Evolutionary conservation across 208 protist species (phyloP).

Genomic region (Trypanosoma mega): DNA sequence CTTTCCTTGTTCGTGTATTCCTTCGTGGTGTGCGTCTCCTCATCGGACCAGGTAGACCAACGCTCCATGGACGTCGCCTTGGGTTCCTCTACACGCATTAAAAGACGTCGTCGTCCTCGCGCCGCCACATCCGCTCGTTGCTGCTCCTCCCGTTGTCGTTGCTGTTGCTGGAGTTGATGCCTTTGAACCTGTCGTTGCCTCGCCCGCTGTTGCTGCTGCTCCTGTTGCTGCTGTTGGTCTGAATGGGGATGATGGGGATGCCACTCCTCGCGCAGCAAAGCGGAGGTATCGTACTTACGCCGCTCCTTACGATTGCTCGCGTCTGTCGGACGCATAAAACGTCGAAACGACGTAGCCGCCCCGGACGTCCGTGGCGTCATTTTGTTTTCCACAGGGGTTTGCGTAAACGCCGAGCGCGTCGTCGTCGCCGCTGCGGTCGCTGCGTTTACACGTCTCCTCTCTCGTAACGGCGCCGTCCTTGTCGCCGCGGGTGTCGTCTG

Average conservation of each 20-base stretch:
- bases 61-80: too few relatives aligned
- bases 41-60: conserved; percentile 25
- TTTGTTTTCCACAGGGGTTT: conserved; percentile 14
- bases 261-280: too few relatives aligned
- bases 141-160: background rate
- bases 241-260: background rate
- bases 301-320: conserved; percentile 26
- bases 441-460: background rate
- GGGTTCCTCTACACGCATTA: too few relatives aligned
- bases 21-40: too few relatives aligned
- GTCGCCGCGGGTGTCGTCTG: background rate
- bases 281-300: conserved; percentile 18
- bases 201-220: background rate
- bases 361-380: too few relatives aligned
- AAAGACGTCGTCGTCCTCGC: conserved; percentile 15
- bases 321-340: conserved; percentile 31
- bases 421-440: background rate
- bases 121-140: conserved; percentile 8
- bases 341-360: conserved; percentile 2
- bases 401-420: conserved; percentile 15
- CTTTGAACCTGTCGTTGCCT: conserved; percentile 22
- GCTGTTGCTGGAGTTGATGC: conserved; percentile 24
- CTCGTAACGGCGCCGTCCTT: too few relatives aligned
- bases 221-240: background rate
- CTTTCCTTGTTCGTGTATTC: too few relatives aligned